phyloP scores from a whole-genome alignment of 2,329 filamentous ascomycete species.

The Trichoderma aggressivum region DNA sequence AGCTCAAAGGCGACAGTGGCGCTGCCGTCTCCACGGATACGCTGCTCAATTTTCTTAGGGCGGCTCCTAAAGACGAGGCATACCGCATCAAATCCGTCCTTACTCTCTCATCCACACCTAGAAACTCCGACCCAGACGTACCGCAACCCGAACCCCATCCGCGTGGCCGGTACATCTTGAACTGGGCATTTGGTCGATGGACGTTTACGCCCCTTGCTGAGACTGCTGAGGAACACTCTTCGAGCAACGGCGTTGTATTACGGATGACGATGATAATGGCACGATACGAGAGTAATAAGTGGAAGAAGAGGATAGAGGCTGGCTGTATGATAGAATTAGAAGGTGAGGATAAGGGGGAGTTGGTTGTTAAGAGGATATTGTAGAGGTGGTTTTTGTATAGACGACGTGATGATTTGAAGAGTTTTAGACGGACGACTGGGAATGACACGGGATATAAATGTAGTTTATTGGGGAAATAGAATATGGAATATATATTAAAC shows the following conservation, averaged over 20 bases:
- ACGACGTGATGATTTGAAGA: conserved; percentile 9
- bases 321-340: conserved; percentile 53
- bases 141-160: conserved; percentile 33
- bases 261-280: conserved; percentile 75
- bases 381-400: conserved; percentile 26
- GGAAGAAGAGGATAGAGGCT: conserved; percentile 68
- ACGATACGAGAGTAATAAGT: conserved; percentile 69
- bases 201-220: conserved; percentile 66
- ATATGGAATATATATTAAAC: not conserved
- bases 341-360: conserved; percentile 42
- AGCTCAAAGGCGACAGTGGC: conserved; percentile 48
- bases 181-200: conserved; percentile 98
- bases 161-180: conserved; percentile 72
- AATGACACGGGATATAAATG: not conserved
- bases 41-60: conserved; percentile 63
- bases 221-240: conserved; percentile 48
- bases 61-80: conserved; percentile 85
- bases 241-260: conserved; percentile 54
- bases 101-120: conserved; percentile 45
- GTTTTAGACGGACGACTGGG: not conserved
- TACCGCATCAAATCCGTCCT: conserved; percentile 85
- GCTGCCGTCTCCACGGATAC: conserved; percentile 54
- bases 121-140: conserved; percentile 50
- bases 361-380: conserved; percentile 52
- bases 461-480: not conserved